These are phyloP conservation scores for Trichoderma oligosporum DNA, from an alignment of 2,329 filamentous ascomycete species.

Conservation along the genomic window DNA sequence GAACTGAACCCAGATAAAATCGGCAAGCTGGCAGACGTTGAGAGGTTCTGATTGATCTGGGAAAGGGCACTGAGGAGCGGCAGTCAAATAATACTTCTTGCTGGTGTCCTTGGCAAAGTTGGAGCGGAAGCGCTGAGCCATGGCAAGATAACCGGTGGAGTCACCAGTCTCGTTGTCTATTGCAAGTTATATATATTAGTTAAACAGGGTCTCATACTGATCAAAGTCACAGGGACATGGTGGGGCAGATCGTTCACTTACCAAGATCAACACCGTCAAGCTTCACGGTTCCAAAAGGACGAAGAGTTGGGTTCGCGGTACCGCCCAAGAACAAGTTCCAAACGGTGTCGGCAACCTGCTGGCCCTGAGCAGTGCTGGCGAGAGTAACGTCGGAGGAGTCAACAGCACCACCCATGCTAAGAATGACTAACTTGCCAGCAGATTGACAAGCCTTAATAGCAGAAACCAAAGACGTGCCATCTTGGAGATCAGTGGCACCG, in stretches of 20 bases:
- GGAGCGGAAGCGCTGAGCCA: constrained; percentile 52
- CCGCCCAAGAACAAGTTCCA: constrained; percentile 63
- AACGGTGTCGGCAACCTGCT: constrained; percentile 54
- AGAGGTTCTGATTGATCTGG: constrained; percentile 51
- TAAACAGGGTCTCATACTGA: neutral
- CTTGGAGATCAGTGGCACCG: constrained; percentile 24
- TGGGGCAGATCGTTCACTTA: constrained; percentile 13
- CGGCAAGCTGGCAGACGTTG: constrained; percentile 38
- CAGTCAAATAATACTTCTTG: constrained; percentile 22
- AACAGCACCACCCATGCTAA: constrained; percentile 65
- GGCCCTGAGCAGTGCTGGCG: constrained; percentile 43
- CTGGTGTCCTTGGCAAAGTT: constrained; percentile 36
- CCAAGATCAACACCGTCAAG: constrained; percentile 69
- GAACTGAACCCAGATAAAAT: constrained; percentile 57
- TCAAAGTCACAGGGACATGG: too few species aligned
- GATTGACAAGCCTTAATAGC: constrained; percentile 55
- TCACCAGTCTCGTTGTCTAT: constrained; percentile 56
- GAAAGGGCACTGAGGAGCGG: constrained; percentile 47
- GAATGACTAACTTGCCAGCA: constrained; percentile 63
- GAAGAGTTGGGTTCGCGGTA: constrained; percentile 41
- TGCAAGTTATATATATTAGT: neutral
- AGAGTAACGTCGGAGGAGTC: constrained; percentile 63
- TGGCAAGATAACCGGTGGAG: constrained; percentile 54
- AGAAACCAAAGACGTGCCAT: constrained; percentile 22
- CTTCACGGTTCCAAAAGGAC: constrained; percentile 63